A percentile compares a stretch with the other conserved stretches of the same genome.
These are phyloP conservation scores for Lentithecium fluviatile DNA, from an alignment of 495 filamentous ascomycete species.

Conservation along the genomic window DNA sequence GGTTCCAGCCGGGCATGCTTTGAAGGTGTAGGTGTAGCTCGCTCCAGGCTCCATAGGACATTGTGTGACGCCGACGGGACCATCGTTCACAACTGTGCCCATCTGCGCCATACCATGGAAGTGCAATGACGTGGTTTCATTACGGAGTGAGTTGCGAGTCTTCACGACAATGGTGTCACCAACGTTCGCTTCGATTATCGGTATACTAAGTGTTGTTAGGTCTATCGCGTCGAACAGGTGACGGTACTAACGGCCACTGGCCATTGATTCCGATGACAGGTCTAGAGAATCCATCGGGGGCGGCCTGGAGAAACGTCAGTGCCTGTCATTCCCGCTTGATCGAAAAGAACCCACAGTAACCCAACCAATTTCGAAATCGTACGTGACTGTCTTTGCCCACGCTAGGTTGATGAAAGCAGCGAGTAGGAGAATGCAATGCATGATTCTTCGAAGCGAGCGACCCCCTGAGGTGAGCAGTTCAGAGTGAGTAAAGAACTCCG, in stretches of 20 bases:
- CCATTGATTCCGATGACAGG: conserved; percentile 36
- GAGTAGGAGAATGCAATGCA: not conserved
- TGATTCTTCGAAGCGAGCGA: not conserved
- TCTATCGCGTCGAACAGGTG: not conserved
- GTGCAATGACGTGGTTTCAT: conserved; percentile 29
- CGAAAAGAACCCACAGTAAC: not conserved
- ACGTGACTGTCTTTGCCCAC: not conserved
- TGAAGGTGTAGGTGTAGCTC: conserved; percentile 24
- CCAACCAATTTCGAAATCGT: conserved; percentile 31
- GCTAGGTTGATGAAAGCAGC: not conserved
- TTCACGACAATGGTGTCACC: conserved; percentile 31
- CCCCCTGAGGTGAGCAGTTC: too few relatives aligned
- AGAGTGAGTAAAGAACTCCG: too few relatives aligned
- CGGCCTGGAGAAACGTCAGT: not conserved
- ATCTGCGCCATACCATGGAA: conserved; percentile 31
- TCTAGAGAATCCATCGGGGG: conserved; percentile 26
- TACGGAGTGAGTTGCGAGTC: conserved; percentile 27
- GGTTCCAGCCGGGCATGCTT: conserved; percentile 30
- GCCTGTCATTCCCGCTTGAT: not conserved
- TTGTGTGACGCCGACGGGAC: conserved; percentile 23
- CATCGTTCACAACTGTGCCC: conserved; percentile 22
- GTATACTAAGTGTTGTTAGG: conserved; percentile 11
- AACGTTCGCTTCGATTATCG: conserved; percentile 24
- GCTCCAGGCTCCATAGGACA: conserved; percentile 29
- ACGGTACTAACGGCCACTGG: conserved; percentile 27